Evolutionary conservation across 805 yeast genomes (phyloP).

Genomic region (Lachancea waltii): DNA sequence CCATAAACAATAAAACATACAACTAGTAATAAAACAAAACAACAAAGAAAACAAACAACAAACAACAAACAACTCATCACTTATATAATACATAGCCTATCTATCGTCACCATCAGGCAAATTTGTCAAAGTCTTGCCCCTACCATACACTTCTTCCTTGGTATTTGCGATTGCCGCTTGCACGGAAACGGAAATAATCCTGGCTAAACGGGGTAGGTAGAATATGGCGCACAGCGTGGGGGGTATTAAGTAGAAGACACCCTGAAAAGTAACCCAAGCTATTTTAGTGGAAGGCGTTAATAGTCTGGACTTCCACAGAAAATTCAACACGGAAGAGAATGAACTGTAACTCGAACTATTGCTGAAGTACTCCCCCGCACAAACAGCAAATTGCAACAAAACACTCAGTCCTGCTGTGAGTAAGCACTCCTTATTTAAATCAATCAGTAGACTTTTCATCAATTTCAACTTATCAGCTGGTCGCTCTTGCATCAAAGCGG

Average conservation of each 20-base stretch:
- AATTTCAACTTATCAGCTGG: conserved; percentile 1
- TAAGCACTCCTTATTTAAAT: conserved; percentile 3
- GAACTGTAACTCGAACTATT: conserved; percentile 2
- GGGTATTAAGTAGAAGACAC: conserved; percentile 6
- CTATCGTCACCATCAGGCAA: conserved; percentile 13
- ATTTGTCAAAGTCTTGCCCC: conserved; percentile 50
- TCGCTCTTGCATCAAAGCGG: background rate
- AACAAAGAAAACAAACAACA: too few species aligned
- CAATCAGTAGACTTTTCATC: background rate
- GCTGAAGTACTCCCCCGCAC: conserved; percentile 5
- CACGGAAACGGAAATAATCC: background rate
- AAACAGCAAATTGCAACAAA: conserved; percentile 2
- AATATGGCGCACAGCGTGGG: conserved; percentile 5
- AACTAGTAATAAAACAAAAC: too few species aligned
- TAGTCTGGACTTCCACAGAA: conserved; percentile 2
- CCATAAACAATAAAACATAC: too few species aligned
- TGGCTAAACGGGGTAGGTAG: background rate
- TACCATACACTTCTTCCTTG: conserved; percentile 51
- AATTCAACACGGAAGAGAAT: conserved; percentile 1
- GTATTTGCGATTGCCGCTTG: conserved; percentile 33
- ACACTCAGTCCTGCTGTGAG: conserved; percentile 4
- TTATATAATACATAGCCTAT: too few species aligned
- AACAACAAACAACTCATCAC: too few species aligned
- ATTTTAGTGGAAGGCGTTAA: background rate
- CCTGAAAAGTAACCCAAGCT: conserved; percentile 4